Percentiles rank a stretch among this genome's conserved stretches.
Evolutionary conservation across 352 stramenopile species (phyloP).

Genomic region (Pythium scleroteichum): DNA sequence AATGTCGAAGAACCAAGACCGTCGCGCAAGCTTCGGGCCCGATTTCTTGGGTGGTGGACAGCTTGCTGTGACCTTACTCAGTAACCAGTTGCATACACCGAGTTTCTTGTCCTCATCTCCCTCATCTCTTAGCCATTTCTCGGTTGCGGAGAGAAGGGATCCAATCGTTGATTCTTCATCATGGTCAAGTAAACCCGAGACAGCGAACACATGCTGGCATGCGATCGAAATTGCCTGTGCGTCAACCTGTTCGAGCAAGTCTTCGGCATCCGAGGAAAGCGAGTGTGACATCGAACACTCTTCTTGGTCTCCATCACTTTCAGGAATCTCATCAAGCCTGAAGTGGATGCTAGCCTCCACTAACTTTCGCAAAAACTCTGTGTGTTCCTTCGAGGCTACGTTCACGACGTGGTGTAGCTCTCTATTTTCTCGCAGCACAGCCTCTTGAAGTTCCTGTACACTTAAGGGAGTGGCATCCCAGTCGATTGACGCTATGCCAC

Average conservation of each 20-base stretch:
- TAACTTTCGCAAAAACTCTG: conserved; percentile 6
- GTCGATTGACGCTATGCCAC: not conserved
- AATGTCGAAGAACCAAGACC: conserved; percentile 67
- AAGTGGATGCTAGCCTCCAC: not conserved
- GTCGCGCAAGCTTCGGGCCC: conserved; percentile 7
- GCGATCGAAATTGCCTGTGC: conserved; percentile 4
- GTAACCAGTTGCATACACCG: conserved; percentile 22
- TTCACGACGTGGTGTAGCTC: conserved; percentile 25
- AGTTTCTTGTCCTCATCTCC: not conserved
- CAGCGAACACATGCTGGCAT: conserved; percentile 26
- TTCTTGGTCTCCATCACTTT: conserved; percentile 7
- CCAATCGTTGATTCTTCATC: conserved; percentile 14
- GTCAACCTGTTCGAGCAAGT: not conserved
- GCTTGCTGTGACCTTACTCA: not conserved
- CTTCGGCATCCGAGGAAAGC: not conserved
- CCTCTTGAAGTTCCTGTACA: conserved; percentile 8
- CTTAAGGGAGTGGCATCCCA: not conserved
- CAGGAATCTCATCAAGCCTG: not conserved
- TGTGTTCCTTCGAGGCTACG: conserved; percentile 1
- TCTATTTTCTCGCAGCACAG: conserved; percentile 13
- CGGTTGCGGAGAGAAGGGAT: not conserved
- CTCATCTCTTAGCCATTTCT: conserved; percentile 7
- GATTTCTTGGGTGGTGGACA: not conserved
- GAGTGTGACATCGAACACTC: not conserved
- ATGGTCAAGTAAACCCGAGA: conserved; percentile 15